Evolutionary conservation across 2,329 filamentous ascomycete genomes (phyloP).

Genomic region (Rhinocladiella similis): DNA sequence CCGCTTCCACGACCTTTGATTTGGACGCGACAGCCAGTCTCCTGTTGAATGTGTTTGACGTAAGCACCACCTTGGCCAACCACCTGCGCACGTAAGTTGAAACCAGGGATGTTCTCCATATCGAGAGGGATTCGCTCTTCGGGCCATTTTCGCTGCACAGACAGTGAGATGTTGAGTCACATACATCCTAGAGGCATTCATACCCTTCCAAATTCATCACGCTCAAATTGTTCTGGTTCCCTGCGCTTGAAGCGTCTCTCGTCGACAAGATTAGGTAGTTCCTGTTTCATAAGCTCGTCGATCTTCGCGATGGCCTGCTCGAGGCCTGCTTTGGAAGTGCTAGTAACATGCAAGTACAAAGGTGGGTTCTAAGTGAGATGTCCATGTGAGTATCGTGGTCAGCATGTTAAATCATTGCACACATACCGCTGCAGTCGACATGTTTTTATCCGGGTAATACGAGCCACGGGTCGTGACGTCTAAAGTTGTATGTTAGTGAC

Average conservation of each 20-base stretch:
- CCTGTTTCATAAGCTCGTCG: conserved; percentile 92
- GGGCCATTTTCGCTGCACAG: conserved; percentile 87
- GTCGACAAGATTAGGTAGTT: conserved; percentile 91
- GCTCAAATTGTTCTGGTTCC: conserved; percentile 77
- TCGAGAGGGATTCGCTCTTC: conserved; percentile 91
- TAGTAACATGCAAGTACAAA: conserved; percentile 92
- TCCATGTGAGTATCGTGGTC: neutral
- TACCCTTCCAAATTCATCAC: conserved; percentile 88
- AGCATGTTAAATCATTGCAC: conserved; percentile 3
- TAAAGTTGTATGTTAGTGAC: conserved; percentile 67
- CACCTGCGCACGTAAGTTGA: conserved; percentile 94
- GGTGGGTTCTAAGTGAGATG: conserved; percentile 71
- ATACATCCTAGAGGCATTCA: conserved; percentile 30
- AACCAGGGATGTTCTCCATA: conserved; percentile 87
- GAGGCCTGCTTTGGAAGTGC: conserved; percentile 86
- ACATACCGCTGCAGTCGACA: conserved; percentile 89
- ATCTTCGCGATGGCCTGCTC: conserved; percentile 86
- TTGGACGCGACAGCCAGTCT: conserved; percentile 92
- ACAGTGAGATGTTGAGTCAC: conserved; percentile 30
- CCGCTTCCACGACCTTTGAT: conserved; percentile 97
- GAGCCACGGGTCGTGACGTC: conserved; percentile 98
- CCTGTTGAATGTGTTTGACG: conserved; percentile 96
- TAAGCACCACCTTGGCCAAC: conserved; percentile 93
- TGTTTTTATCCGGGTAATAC: conserved; percentile 96
- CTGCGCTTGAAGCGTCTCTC: conserved; percentile 86